Conservation (phyloP, 2,329 filamentous ascomycete genomes). For the Colletotrichum aenigma region DNA sequence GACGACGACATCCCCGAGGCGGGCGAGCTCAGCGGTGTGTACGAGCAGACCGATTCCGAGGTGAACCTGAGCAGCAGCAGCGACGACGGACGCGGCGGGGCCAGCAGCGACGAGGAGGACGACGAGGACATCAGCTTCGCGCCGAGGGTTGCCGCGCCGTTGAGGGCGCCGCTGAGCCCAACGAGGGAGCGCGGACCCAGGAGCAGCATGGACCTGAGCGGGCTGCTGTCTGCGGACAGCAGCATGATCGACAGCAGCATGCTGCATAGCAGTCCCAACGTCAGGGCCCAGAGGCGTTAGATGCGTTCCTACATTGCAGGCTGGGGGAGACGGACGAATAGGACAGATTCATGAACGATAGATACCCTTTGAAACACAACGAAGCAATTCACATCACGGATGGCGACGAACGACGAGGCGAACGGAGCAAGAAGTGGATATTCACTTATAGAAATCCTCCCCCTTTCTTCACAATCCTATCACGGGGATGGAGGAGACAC, state of each 20-base stretch:
- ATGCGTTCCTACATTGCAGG: neutral
- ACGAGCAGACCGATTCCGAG: constrained; percentile 81
- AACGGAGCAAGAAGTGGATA: neutral
- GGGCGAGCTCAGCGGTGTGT: constrained; percentile 57
- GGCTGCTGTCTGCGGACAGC: constrained; percentile 60
- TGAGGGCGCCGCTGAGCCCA: constrained; percentile 40
- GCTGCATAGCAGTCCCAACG: constrained; percentile 58
- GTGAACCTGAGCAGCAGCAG: constrained; percentile 58
- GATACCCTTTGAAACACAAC: neutral
- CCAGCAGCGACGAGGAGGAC: constrained; percentile 23
- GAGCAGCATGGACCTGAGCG: constrained; percentile 62
- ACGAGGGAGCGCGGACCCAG: constrained; percentile 33
- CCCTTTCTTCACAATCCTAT: too few relatives aligned
- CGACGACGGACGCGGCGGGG: constrained; percentile 3
- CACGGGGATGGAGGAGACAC: neutral
- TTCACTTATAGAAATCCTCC: neutral
- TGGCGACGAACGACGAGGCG: neutral
- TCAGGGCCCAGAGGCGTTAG: constrained; percentile 37
- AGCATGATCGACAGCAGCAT: constrained; percentile 53
- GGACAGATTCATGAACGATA: neutral
- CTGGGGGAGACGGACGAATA: constrained; percentile 11
- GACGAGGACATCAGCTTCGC: constrained; percentile 42
- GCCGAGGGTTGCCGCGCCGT: constrained; percentile 33
- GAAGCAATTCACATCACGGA: neutral
- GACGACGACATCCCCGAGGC: constrained; percentile 75